Evolutionary conservation across 148 eudicot species (phyloP), one percentile per base, ranked within the genome.

Genomic region (Persicaria tinctoria): DNA sequence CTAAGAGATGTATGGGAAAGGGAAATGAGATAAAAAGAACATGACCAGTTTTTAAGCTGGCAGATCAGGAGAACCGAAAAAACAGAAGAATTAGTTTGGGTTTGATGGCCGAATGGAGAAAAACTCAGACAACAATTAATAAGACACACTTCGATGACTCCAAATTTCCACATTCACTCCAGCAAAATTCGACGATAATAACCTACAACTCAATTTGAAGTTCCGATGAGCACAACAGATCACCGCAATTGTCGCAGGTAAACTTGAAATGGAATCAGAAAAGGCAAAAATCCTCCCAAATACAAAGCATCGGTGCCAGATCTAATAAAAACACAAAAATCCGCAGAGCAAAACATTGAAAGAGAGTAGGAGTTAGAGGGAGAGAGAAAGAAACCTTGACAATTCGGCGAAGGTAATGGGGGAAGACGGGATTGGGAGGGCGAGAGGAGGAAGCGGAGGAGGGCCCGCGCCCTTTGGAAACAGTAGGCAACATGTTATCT

Each of bases 361-460:
- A 63, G 11, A 50, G 41, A 32, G 41, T 32, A 3, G 41, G 41
- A 32, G 2, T 32, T 32, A 1, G 2, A 32, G 41, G 3, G 38
- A 49, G 38, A 38, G 16, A 76, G 75, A 44, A 41, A 77, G 27
- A 51, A 68, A 83, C 96, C 87, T 90, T 90, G 87, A 90, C 78
- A 38, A 90, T 89, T 72, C 92, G 85, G 45, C 96, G 92, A 63
- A 90, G 92, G 49, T 90, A 90, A n/a, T 90, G 92, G 44, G 90
- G 89, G 54, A 89, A 81, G 16, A 80, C 80, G 20, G 90, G 89
- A 79, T 84, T 87, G 32, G 89, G 79, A 23, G 74, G 87, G 1
- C 92, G 87, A n/a, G 81, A 79, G 63, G 82, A 45, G 63, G 91
- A 83, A 72, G 88, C 75, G 59, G 80, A 23, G 70, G 92, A 82